Conservation (phyloP, 768 basidiomycete species). For the Mycena olivaceomarginata region DNA sequence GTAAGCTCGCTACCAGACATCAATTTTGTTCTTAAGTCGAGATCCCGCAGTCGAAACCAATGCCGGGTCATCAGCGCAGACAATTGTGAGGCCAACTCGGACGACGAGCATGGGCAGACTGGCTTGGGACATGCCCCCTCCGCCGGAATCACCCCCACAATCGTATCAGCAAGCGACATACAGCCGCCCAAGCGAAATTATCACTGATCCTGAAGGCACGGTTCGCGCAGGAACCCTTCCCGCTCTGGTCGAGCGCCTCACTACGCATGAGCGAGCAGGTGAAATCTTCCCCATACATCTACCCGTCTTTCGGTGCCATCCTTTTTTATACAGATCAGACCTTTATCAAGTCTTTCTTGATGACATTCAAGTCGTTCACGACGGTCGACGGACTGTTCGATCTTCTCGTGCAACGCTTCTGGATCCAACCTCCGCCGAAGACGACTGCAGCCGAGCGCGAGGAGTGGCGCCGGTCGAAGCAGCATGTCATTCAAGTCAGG, state of each 20-base stretch:
- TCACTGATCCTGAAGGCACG: conserved; percentile 89
- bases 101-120: conserved; percentile 54
- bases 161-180: conserved; percentile 82
- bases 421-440: conserved; percentile 82
- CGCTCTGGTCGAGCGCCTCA: conserved; percentile 92
- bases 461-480: conserved; percentile 90
- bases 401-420: conserved; percentile 88
- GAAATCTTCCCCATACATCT: conserved; percentile 37
- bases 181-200: conserved; percentile 80
- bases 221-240: conserved; percentile 91
- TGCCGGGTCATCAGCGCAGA: conserved; percentile 56
- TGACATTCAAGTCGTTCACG: conserved; percentile 97
- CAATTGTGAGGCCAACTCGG: too few relatives aligned
- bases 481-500: conserved; percentile 88
- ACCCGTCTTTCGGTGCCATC: conserved; percentile 4
- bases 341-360: conserved; percentile 92
- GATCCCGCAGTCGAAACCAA: conserved; percentile 26
- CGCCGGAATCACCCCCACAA: conserved; percentile 57
- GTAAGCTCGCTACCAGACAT: neutral
- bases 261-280: conserved; percentile 93
- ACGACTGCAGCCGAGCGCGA: conserved; percentile 76
- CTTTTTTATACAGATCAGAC: conserved; percentile 72
- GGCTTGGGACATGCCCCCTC: conserved; percentile 60
- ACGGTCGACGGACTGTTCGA: conserved; percentile 89
- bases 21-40: conserved; percentile 11